Evolutionary conservation across 345 rosid genomes (phyloP), one percentile per base, ranked within the genome.

Genomic region (Stellera chamaejasme): DNA sequence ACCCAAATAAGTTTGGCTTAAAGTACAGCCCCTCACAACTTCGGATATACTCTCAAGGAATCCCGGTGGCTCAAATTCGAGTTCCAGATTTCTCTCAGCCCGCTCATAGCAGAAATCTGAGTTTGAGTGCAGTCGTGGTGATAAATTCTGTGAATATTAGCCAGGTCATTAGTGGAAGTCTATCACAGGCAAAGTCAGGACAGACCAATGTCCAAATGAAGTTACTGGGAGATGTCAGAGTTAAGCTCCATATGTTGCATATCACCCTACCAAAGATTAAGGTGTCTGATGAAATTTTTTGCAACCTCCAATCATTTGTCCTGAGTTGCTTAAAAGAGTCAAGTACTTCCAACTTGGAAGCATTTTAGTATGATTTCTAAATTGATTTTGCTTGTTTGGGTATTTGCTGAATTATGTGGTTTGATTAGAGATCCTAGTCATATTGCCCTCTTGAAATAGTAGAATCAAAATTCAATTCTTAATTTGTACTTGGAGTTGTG

Each of bases 1-100:
- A 72, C 45, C 77, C 76, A 25, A 77, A 72, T 59, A 64, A 67
- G 51, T 16, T 72, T 41, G 69, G 66, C 60, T 63, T 77, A 15
- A 51, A 54, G 19, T 67, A 55, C 49, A 61, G 59, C 50, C 68
- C 77, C 50, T 67, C 73, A 10, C 47, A 62, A 45, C 54, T 73
- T 55, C 62, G 53, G 26, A 27, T 77, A 26, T 56, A 56, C 65
- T 3, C 41, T 10, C 56, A 73, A 49, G 78, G 66, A 16, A 19
- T 70, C 26, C 73, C 69, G 6, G 48, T 59, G 1, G 72, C 67
- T 8, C 43, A 59, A 4, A 48, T 77, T 41, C 57, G 58, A 44
- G 67, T 67, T 19, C 71, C 81, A 3, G 48, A 43, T 6, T 64
- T 73, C 67, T 55, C 42, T 47, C 81, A 73, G 60, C 74, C 76